These are phyloP conservation scores for Pestalotiopsis sp. DNA, from an alignment of 2,329 filamentous ascomycete species.

Conservation along the genomic window DNA sequence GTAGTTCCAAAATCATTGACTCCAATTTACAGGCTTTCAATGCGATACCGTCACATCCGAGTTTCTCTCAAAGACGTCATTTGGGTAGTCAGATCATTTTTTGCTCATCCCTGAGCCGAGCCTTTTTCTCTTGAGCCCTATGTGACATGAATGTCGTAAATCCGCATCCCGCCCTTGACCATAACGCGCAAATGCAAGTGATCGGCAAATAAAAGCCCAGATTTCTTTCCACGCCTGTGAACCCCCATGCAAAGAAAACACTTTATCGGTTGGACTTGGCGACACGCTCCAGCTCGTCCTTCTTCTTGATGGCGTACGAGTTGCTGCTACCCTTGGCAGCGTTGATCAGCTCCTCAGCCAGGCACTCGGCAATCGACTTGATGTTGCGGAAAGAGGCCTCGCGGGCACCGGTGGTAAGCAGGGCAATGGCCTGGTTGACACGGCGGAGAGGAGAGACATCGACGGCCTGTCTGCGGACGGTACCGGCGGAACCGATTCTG, in stretches of 20 bases:
- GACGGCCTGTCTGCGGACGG: conserved; percentile 99
- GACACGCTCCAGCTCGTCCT: conserved; percentile 99
- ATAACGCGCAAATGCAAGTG: conserved; percentile 47
- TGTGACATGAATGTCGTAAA: conserved; percentile 46
- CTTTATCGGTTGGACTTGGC: conserved; percentile 99
- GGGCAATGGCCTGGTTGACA: conserved; percentile 99
- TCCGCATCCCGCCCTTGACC: conserved; percentile 44
- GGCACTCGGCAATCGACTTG: conserved; percentile 99
- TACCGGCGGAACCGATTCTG: conserved; percentile 99
- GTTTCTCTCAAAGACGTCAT: conserved; percentile 25
- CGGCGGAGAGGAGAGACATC: conserved; percentile 99
- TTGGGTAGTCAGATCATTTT: conserved; percentile 38
- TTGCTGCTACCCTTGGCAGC: conserved; percentile 99
- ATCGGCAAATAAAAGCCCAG: conserved; percentile 36
- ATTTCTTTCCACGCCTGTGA: conserved; percentile 42
- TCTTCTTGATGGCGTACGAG: conserved; percentile 99
- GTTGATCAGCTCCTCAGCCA: conserved; percentile 99
- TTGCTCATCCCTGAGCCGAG: conserved; percentile 36
- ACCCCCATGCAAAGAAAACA: conserved; percentile 35
- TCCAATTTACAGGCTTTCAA: conserved; percentile 11
- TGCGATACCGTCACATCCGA: conserved; percentile 1
- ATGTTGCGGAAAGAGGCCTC: conserved; percentile 99
- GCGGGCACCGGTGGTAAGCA: conserved; percentile 97
- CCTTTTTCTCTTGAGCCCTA: conserved; percentile 42
- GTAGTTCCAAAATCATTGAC: not conserved